Evolutionary conservation across 768 basidiomycete species (phyloP).

Genomic region (Boletus sensibilis): DNA sequence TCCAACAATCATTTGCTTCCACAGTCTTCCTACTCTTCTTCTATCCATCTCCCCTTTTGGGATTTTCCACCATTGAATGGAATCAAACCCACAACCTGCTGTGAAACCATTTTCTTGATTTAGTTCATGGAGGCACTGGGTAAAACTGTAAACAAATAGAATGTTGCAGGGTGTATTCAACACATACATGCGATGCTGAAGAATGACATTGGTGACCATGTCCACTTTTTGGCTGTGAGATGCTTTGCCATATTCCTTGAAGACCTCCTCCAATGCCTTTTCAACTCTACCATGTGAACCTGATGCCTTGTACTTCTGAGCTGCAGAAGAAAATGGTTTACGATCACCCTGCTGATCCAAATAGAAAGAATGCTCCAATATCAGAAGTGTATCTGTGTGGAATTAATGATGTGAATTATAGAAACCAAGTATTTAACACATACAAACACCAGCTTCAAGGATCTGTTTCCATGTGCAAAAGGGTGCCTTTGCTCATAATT

Average conservation of each 20-base stretch:
- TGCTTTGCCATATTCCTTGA: background rate
- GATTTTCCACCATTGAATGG: too few relatives aligned
- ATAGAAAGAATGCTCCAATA: conserved; percentile 1
- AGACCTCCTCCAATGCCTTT: background rate
- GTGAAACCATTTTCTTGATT: too few relatives aligned
- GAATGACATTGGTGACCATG: background rate
- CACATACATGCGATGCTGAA: background rate
- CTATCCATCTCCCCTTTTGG: too few relatives aligned
- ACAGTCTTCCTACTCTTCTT: too few relatives aligned
- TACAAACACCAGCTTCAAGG: background rate
- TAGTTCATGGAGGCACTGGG: too few relatives aligned
- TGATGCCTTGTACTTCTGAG: background rate
- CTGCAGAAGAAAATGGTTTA: background rate
- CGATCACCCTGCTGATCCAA: background rate
- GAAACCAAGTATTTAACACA: background rate
- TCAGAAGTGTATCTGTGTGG: background rate
- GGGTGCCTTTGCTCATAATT: background rate
- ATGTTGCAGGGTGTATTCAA: background rate
- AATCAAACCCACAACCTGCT: too few relatives aligned
- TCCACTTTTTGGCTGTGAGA: background rate
- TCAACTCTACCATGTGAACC: background rate
- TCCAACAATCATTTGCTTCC: too few relatives aligned
- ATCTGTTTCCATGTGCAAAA: background rate
- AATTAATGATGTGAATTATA: too few relatives aligned
- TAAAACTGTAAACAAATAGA: too few relatives aligned